These are phyloP conservation scores for Lichtheimia ramosa DNA, from an alignment of 371 early-diverging fungal species.

Conservation along the genomic window DNA sequence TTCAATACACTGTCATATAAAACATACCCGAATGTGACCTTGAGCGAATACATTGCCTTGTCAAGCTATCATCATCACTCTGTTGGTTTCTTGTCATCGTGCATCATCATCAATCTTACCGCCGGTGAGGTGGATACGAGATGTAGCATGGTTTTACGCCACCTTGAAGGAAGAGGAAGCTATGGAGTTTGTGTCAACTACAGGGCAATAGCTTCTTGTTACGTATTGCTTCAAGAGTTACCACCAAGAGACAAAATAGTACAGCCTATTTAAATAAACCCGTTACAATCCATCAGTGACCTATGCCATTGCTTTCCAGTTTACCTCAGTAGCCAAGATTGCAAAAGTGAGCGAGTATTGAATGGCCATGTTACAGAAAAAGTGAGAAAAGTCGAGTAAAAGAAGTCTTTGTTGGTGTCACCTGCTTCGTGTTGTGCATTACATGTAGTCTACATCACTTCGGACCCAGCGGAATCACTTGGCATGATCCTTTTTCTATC, in stretches of 20 bases:
- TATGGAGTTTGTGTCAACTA: slow-evolving; percentile 8
- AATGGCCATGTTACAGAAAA: slow-evolving; percentile 42
- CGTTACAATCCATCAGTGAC: not conserved
- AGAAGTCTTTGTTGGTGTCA: not conserved
- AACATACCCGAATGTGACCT: slow-evolving; percentile 63
- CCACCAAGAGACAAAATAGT: slow-evolving; percentile 52
- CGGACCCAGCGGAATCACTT: too few species aligned
- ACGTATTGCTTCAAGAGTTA: slow-evolving; percentile 14
- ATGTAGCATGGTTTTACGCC: slow-evolving; percentile 56
- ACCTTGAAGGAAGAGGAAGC: slow-evolving; percentile 60
- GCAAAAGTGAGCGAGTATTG: slow-evolving; percentile 43
- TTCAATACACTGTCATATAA: not conserved
- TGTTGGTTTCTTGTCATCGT: not conserved
- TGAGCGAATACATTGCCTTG: slow-evolving; percentile 49
- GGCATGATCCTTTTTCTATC: too few species aligned
- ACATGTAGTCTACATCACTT: too few species aligned
- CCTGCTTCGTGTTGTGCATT: not conserved
- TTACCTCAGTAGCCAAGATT: slow-evolving; percentile 49
- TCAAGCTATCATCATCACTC: slow-evolving; percentile 29
- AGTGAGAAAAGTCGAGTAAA: not conserved
- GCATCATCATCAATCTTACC: slow-evolving; percentile 18
- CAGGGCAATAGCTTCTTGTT: not conserved
- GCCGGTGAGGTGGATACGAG: slow-evolving; percentile 44
- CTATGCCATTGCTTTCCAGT: not conserved
- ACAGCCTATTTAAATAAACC: slow-evolving; percentile 36